phyloP scores from a whole-genome alignment of 192 early-diverging fungal species.

The Backusella liffmaniae region DNA sequence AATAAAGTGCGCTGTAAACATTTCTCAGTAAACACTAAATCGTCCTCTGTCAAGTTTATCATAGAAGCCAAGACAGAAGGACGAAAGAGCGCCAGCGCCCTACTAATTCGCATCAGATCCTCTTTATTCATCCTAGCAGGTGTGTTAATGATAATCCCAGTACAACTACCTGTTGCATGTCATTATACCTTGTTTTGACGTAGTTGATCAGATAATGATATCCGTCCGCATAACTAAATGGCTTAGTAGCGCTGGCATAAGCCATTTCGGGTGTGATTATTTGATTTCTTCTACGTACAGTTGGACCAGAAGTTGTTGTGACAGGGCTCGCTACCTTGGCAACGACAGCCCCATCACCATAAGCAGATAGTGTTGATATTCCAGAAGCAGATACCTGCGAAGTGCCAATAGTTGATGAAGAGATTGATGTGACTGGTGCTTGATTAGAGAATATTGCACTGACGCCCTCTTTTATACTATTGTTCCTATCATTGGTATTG shows the following conservation, averaged over 20 bases:
- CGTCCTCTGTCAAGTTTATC: constrained; percentile 92
- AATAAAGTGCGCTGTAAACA: constrained; percentile 91
- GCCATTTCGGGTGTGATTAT: constrained; percentile 62
- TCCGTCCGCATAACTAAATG: constrained; percentile 90
- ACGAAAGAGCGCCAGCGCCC: constrained; percentile 88
- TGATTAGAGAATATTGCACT: not conserved
- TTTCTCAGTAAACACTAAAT: constrained; percentile 95
- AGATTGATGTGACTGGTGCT: constrained; percentile 1
- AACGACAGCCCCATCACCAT: constrained; percentile 27
- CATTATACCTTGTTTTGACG: constrained; percentile 66
- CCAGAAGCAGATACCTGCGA: constrained; percentile 15
- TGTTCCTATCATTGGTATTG: not conserved
- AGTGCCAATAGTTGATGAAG: constrained; percentile 2
- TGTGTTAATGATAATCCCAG: not conserved
- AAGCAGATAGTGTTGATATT: constrained; percentile 21
- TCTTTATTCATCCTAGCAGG: constrained; percentile 76
- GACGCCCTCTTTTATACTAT: not conserved
- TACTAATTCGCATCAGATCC: constrained; percentile 90
- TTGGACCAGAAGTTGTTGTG: constrained; percentile 13
- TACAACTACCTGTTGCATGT: not conserved
- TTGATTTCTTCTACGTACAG: constrained; percentile 22
- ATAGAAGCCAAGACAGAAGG: constrained; percentile 92
- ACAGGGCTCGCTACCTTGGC: constrained; percentile 24
- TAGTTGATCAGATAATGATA: constrained; percentile 89
- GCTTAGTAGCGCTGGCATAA: constrained; percentile 80